These are phyloP conservation scores for Thuidium tamariscinum DNA, from an alignment of 225 moss, liverwort and hornwort genomes.

Conservation along the genomic window DNA sequence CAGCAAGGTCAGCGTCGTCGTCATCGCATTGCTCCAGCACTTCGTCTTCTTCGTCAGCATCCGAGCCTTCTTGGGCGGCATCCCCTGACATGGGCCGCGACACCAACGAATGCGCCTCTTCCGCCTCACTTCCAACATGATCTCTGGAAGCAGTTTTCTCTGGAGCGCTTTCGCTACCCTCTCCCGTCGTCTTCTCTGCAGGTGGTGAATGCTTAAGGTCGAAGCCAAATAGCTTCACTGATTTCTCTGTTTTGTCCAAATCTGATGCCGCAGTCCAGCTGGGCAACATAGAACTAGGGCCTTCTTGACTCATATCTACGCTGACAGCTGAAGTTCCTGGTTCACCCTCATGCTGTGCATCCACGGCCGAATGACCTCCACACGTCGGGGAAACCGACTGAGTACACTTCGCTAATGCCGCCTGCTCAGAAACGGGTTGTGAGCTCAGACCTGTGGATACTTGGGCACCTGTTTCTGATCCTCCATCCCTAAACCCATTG, in stretches of 20 bases:
- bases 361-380: background rate
- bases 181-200: conserved; percentile 1
- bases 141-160: background rate
- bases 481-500: conserved; percentile 1
- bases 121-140: background rate
- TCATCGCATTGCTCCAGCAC: conserved; percentile 4
- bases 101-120: conserved; percentile 3
- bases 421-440: background rate
- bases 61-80: background rate
- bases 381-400: background rate
- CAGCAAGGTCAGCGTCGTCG: background rate
- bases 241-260: conserved; percentile 15
- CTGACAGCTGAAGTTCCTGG: background rate
- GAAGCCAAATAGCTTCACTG: conserved; percentile 71
- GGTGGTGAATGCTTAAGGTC: conserved; percentile 42
- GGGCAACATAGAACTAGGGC: background rate
- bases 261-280: background rate
- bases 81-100: background rate
- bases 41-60: background rate
- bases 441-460: background rate
- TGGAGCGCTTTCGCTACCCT: background rate
- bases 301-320: background rate
- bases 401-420: background rate
- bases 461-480: background rate
- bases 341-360: background rate